Evolutionary conservation across 352 stramenopile species (phyloP).

Genomic region (Globisporangium apiculatum): DNA sequence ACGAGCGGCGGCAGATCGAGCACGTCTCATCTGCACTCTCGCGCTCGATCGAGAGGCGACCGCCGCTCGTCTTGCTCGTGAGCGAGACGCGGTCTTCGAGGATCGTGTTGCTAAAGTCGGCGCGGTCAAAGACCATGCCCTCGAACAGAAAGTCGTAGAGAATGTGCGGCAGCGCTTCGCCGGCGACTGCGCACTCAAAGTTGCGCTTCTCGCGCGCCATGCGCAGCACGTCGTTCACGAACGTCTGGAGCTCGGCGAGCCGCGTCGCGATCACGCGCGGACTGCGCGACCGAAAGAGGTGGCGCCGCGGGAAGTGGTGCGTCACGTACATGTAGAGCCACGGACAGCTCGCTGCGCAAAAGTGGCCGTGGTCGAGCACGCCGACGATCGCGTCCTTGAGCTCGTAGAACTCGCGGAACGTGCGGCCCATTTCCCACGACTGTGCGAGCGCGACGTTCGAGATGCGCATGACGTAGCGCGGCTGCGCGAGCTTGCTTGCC

Average conservation of each 20-base stretch:
- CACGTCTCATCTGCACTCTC: conserved; percentile 28
- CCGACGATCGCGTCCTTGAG: conserved; percentile 57
- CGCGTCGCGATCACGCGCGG: conserved; percentile 54
- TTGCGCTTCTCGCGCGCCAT: conserved; percentile 58
- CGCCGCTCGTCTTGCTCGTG: conserved; percentile 8
- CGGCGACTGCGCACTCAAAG: conserved; percentile 50
- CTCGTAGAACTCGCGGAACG: conserved; percentile 75
- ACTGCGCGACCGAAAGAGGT: conserved; percentile 64
- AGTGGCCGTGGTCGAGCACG: conserved; percentile 69
- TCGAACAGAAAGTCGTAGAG: conserved; percentile 80
- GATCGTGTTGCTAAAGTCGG: conserved; percentile 49
- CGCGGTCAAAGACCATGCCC: conserved; percentile 72
- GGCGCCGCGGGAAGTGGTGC: conserved; percentile 71
- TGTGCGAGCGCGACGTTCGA: conserved; percentile 55
- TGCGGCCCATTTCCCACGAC: conserved; percentile 75
- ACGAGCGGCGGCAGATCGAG: conserved; percentile 44
- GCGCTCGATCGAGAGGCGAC: conserved; percentile 14
- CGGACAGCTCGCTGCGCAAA: conserved; percentile 73
- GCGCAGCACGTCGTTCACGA: conserved; percentile 54
- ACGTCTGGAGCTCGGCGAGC: conserved; percentile 54
- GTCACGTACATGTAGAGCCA: conserved; percentile 80
- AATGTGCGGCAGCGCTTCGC: conserved; percentile 51
- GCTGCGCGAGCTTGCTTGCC: conserved; percentile 55
- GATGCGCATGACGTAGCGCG: conserved; percentile 77
- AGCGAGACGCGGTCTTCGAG: conserved; percentile 55